Percentiles rank a stretch among this genome's conserved stretches.
phyloP scores from a whole-genome alignment of 345 rosid species.

The Gossypium bickii region DNA sequence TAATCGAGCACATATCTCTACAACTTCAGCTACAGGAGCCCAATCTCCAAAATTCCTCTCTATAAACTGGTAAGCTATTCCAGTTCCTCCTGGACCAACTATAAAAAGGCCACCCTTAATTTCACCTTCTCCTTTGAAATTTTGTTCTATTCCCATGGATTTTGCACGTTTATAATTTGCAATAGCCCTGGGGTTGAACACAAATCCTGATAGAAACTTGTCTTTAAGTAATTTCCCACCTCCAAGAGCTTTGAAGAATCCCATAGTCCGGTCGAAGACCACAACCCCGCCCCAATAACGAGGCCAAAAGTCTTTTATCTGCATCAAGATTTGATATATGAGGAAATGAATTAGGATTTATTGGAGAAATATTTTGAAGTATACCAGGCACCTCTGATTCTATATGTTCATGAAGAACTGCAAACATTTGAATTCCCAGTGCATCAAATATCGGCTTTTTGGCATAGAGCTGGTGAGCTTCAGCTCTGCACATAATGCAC shows the following conservation, averaged over 20 bases:
- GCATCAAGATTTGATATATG: conserved; percentile 11
- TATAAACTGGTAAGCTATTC: conserved; percentile 58
- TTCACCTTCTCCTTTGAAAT: conserved; percentile 60
- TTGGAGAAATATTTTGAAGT: conserved; percentile 9
- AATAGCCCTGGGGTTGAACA: conserved; percentile 58
- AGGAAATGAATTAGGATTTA: conserved; percentile 12
- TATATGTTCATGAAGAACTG: conserved; percentile 60
- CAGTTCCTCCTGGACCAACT: conserved; percentile 46
- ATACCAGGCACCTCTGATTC: conserved; percentile 52
- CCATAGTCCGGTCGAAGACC: conserved; percentile 42
- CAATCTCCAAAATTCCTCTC: conserved; percentile 72
- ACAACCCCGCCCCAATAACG: conserved; percentile 64
- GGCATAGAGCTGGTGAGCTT: conserved; percentile 57
- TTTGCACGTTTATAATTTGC: conserved; percentile 64
- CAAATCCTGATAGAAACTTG: conserved; percentile 56
- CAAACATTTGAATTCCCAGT: conserved; percentile 49
- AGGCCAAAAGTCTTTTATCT: conserved; percentile 71
- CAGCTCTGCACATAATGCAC: conserved; percentile 79
- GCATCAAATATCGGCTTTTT: conserved; percentile 61
- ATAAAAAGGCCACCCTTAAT: conserved; percentile 62
- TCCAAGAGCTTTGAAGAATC: conserved; percentile 62
- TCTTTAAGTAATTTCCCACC: conserved; percentile 59
- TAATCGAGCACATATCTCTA: conserved; percentile 44
- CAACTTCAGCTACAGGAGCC: conserved; percentile 57
- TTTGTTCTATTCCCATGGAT: conserved; percentile 41